Evolutionary conservation across 192 early-diverging fungal genomes (phyloP), one percentile per base, ranked within the genome.

Genomic region (Coemansia sp.): DNA sequence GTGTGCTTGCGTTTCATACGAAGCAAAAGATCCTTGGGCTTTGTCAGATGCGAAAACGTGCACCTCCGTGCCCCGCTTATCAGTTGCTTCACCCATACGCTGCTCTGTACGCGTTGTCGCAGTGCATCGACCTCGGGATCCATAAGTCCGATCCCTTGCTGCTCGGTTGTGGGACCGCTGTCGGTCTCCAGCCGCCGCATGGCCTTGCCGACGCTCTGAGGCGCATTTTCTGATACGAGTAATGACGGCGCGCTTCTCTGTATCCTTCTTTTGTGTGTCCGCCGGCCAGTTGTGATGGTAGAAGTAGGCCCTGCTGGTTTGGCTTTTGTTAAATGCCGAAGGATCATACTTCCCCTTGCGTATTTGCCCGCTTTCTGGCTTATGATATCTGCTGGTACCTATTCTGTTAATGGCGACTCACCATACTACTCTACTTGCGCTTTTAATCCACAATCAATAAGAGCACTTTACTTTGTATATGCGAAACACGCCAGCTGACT

Each of bases 41-140:
- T 18, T 5, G 23, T 23, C 4, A 63, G 68, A 9, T 47, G 52
- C 7, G 71, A 59, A 50, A 76, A 76, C 10, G 38, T 56, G 68
- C 65, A 66, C 23, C 42, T 19, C 9, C 79, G 67, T 9, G 12
- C 3, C 6, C 79, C 79, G 64, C 79, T 73, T 5, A 52, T 65
- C 23, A 76, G 6, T 26, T 81, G 79, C 50, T 73, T 70, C 0
- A 73, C 63, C 59, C 59, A 70, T 0, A 64, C 53, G 53, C 70
- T 81, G 79, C 74, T 68, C 43, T 76, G 74, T 7, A 39, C 65
- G 6, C 64, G 65, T 43, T 72, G 68, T 7, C 76, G 71, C 12
- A 79, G 47, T 9, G 53, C 43, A 2, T 44, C 63, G 0, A 58
- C 44, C 4, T 13, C 38, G 0, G 70, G 56, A 2, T 41, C 42